Conservation (phyloP, 495 filamentous ascomycete genomes). For the Annulohypoxylon bovei region DNA sequence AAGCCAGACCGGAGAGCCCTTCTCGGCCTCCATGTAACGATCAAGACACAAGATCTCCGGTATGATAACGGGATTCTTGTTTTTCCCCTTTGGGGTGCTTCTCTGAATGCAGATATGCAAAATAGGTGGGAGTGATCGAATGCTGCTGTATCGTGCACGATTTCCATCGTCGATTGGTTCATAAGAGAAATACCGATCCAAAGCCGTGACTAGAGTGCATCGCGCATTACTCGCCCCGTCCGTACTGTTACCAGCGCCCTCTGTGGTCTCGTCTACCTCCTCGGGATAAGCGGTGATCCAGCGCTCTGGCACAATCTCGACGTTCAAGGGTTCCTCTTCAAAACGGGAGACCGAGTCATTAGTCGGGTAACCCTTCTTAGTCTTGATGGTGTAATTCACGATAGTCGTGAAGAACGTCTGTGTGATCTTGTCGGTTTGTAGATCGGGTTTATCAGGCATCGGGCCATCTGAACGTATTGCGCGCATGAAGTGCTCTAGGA, state of each 20-base stretch:
- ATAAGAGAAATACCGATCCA: constrained; percentile 84
- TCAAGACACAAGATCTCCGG: constrained; percentile 85
- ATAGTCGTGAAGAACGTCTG: constrained; percentile 63
- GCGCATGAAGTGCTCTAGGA: constrained; percentile 87
- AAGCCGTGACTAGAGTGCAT: constrained; percentile 79
- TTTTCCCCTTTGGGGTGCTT: constrained; percentile 75
- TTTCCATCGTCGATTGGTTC: constrained; percentile 72
- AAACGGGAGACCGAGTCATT: not conserved
- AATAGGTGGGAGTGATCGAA: constrained; percentile 80
- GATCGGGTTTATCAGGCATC: constrained; percentile 64
- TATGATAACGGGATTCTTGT: constrained; percentile 78
- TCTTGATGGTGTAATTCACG: constrained; percentile 55
- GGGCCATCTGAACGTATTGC: constrained; percentile 74
- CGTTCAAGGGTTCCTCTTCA: constrained; percentile 44
- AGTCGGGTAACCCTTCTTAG: constrained; percentile 20
- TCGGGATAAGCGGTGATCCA: constrained; percentile 57
- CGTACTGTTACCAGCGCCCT: constrained; percentile 1
- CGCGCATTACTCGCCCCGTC: constrained; percentile 41
- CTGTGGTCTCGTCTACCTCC: constrained; percentile 13
- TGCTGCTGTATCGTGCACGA: constrained; percentile 76
- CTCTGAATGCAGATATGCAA: constrained; percentile 90
- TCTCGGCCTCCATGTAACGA: constrained; percentile 79
- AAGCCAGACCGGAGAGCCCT: constrained; percentile 64
- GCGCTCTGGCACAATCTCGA: constrained; percentile 49
- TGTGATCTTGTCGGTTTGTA: constrained; percentile 81